Conservation (phyloP, 352 stramenopile species). For the Globisporangium irregulare region DNA sequence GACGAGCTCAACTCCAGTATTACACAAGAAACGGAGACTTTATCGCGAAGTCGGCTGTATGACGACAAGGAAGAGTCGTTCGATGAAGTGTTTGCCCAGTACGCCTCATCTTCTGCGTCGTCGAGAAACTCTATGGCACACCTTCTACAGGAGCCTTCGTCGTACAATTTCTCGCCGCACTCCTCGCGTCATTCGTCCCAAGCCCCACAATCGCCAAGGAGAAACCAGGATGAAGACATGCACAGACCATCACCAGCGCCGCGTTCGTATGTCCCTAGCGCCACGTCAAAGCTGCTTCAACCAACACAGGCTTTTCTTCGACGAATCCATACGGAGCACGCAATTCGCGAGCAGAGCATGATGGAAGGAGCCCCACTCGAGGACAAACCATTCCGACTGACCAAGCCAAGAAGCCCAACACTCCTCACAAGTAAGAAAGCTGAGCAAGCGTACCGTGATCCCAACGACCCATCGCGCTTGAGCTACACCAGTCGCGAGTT, state of each 20-base stretch:
- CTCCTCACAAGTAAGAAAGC: slow-evolving; percentile 42
- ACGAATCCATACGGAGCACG: slow-evolving; percentile 59
- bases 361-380: slow-evolving; percentile 38
- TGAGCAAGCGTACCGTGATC: slow-evolving; percentile 23
- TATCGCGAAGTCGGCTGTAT: slow-evolving; percentile 33
- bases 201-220: not conserved
- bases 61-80: slow-evolving; percentile 47
- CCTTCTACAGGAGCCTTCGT: slow-evolving; percentile 29
- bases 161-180: slow-evolving; percentile 14
- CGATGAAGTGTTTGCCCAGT: slow-evolving; percentile 54
- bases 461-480: slow-evolving; percentile 50
- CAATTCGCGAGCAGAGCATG: slow-evolving; percentile 38
- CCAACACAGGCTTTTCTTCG: slow-evolving; percentile 64
- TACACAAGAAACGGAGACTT: slow-evolving; percentile 21
- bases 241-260: slow-evolving; percentile 13
- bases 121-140: slow-evolving; percentile 38
- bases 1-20: slow-evolving; percentile 15
- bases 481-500: slow-evolving; percentile 78
- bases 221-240: slow-evolving; percentile 14
- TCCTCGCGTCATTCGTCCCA: slow-evolving; percentile 18
- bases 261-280: slow-evolving; percentile 1
- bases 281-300: slow-evolving; percentile 57
- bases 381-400: slow-evolving; percentile 51
- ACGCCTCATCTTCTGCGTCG: slow-evolving; percentile 52
- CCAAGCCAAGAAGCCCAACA: slow-evolving; percentile 47